Conservation (phyloP, 805 yeast genomes). For the Grigorovia yakushimaensis region DNA sequence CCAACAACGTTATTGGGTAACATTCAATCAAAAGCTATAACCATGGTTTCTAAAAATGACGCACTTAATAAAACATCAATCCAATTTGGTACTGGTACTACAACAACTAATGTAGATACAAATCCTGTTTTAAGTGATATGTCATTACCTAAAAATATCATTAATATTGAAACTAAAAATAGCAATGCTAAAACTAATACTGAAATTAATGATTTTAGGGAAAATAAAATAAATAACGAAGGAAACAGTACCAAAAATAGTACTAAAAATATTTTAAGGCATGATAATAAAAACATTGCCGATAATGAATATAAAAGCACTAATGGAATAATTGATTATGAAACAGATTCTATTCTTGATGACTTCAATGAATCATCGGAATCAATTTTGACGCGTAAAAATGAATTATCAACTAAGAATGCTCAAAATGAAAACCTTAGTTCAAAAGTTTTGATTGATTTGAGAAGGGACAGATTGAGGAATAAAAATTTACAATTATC, state of each 20-base stretch:
- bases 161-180: background rate
- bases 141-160: slow-evolving; percentile 14
- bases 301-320: too few species aligned
- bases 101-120: slow-evolving; percentile 25
- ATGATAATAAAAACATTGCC: background rate
- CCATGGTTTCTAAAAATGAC: slow-evolving; percentile 7
- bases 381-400: too few species aligned
- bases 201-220: background rate
- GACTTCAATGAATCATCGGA: too few species aligned
- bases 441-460: too few species aligned
- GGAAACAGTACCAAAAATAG: background rate
- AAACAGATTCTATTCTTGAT: too few species aligned
- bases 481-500: background rate
- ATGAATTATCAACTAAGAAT: too few species aligned
- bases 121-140: slow-evolving; percentile 24
- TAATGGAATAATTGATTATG: too few species aligned
- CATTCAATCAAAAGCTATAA: background rate
- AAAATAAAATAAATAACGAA: background rate
- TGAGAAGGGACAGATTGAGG: background rate
- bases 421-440: too few species aligned
- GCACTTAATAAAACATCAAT: slow-evolving; percentile 18
- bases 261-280: too few species aligned
- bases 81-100: slow-evolving; percentile 15
- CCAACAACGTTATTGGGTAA: background rate
- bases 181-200: background rate